Evolutionary conservation across 2,329 filamentous ascomycete species (phyloP).

Genomic region (Fusarium tuaranense): DNA sequence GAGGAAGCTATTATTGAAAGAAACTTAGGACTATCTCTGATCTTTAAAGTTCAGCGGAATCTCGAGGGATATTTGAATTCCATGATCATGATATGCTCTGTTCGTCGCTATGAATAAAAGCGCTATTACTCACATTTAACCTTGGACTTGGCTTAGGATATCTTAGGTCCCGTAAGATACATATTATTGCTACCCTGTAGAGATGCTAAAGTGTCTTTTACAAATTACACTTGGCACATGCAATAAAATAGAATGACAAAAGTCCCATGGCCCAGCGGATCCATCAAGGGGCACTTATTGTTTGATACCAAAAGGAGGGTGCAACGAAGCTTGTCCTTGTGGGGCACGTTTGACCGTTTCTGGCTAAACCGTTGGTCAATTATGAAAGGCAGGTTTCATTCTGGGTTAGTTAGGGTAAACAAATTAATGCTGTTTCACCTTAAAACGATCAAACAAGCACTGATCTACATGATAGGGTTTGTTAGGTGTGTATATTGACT

Average conservation of each 20-base stretch:
- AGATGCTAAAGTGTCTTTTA: not conserved
- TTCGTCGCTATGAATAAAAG: not conserved
- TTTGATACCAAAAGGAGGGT: not conserved
- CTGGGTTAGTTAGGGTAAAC: not conserved
- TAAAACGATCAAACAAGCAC: not conserved
- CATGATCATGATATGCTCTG: not conserved
- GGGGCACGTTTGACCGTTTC: not conserved
- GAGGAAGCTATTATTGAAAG: not conserved
- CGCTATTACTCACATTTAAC: not conserved
- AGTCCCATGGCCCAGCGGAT: not conserved
- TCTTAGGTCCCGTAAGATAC: not conserved
- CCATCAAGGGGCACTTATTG: not conserved
- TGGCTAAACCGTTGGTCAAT: not conserved
- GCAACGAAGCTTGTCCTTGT: not conserved
- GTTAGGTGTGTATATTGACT: not conserved
- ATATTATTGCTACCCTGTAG: not conserved
- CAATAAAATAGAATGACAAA: not conserved
- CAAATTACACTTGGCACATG: not conserved
- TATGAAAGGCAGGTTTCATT: too few species aligned
- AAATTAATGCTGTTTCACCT: not conserved
- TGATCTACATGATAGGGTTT: not conserved
- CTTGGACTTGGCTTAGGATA: not conserved
- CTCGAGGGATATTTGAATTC: too few species aligned
- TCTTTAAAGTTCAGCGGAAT: not conserved
- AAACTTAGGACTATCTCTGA: not conserved